Base-by-base conservation (phyloP, 768 basidiomycete genomes). In the Mycena polygramma region DNA sequence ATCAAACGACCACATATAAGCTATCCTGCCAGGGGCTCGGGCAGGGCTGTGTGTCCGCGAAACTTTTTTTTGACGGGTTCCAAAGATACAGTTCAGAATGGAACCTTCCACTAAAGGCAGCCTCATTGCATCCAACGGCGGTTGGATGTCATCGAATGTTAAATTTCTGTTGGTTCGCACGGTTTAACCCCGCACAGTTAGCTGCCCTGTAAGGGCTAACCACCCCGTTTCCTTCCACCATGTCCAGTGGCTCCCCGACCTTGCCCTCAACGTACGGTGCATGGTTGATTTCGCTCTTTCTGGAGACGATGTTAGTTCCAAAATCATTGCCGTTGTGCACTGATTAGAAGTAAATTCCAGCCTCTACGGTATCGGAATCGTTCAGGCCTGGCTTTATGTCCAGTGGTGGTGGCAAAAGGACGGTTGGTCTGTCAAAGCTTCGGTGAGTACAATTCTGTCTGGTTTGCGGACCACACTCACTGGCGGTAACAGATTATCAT, bases 201-300 rank as follows among this genome's bases (percentile, higher is more conserved):
- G 6, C 30, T 30, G 30, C 30, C 6, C 3, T 30, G 30, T 6
- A 30, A 30, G 30, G 30, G 30, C 30, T 6, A 30, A 30, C 30
- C 30, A 30, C 30, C 6, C 30, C 30, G 6, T 41, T 41, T 15
- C 41, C 41, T 10, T 41, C 11, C 41, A 41, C 41, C 41, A 64
- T 66, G 64, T 37, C 63, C 15, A n/a, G n/a, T n/a, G n/a, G n/a
- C n/a, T n/a, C 30, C 30, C 30, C 30, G 30, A 17, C 55, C 17
- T 26, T 71, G 17, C 46, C 41, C 7, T 41, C 70, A n/a, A 71
- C 70, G 36, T 71, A 71, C 24, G 70, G 70, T 19, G 15, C 66
- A 0, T 71, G 70, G 70, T 22, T 71, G 11, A 35, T 67, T 39
- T 49, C 70, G 14, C 22, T 71, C 0, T 57, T 71, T n/a, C 41